Percentiles rank a stretch among this genome's conserved stretches.
These are phyloP conservation scores for Tulasnella sp. DNA, from an alignment of 768 basidiomycete genomes.

Conservation along the genomic window DNA sequence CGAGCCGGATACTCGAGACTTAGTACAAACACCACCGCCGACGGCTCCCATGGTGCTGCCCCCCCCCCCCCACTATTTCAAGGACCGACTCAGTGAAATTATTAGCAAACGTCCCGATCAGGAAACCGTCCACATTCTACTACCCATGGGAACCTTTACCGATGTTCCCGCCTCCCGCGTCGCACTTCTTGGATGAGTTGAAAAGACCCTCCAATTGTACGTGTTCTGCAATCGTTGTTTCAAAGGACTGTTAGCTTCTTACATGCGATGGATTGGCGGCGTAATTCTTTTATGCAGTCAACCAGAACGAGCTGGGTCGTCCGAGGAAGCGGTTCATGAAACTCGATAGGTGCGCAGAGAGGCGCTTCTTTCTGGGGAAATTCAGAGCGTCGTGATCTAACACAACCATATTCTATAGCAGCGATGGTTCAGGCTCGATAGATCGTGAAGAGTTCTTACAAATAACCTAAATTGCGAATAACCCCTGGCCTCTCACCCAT, in stretches of 20 bases:
- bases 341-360: slow-evolving; percentile 72
- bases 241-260: too few relatives aligned
- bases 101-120: background rate
- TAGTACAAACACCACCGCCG: background rate
- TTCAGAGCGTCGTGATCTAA: background rate
- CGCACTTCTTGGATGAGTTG: slow-evolving; percentile 98
- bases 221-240: slow-evolving; percentile 37
- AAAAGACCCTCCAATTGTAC: slow-evolving; percentile 94
- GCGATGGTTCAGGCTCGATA: slow-evolving; percentile 95
- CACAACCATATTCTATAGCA: slow-evolving; percentile 33
- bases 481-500: slow-evolving; percentile 92
- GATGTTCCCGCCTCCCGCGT: slow-evolving; percentile 46
- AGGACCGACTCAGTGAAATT: background rate
- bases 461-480: slow-evolving; percentile 99
- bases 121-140: slow-evolving; percentile 7
- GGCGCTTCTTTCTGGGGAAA: background rate
- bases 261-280: background rate
- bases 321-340: slow-evolving; percentile 99
- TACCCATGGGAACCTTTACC: slow-evolving; percentile 25
- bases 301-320: slow-evolving; percentile 85
- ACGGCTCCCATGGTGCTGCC: background rate
- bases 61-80: too few relatives aligned
- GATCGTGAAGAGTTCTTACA: slow-evolving; percentile 98
- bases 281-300: slow-evolving; percentile 54
- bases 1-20: background rate